Evolutionary conservation across 306 rosid species (phyloP), one percentile per base, ranked within the genome.

Genomic region (Canavalia gladiata): DNA sequence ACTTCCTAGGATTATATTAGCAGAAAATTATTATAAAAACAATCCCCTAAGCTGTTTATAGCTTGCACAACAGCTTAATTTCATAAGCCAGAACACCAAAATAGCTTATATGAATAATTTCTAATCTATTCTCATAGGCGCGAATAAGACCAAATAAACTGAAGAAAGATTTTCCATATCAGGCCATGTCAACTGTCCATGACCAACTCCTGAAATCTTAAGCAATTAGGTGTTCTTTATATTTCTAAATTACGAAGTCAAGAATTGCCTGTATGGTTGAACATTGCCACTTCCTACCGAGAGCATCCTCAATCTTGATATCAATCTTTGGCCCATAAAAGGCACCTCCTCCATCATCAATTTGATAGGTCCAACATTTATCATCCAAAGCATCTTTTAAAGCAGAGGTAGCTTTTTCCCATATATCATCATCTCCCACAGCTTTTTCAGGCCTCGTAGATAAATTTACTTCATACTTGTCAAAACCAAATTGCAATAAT

Each of bases 241-340:
- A 74, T 47, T 57, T 54, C 28, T 79, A 84, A 49, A 52, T 57
- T 78, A 31, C 34, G 28, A 80, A 52, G 76, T 77, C 12, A 81
- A 78, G 60, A 77, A 84, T 89, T 90, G 72, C 99, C 97, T 95
- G 97, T 72, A 95, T 89, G 84, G 99, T 95, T 85, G 98, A 95
- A 84, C 98, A 95, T 78, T 95, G 98, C 99, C 99, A 95, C 94
- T 91, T 93, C 90, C 99, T 93, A 82, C 99, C 99, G 72, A 95
- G 95, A 34, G 99, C 99, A 85, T 95, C 99, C 89, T 93, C 98
- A 79, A 95, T 95, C 90, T 95, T 95, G 59, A 95, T 90, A 88
- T 95, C 99, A 81, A 95, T 95, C 90, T 95, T 95, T 10, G 99
- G 99, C 6, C 99, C 98, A 79, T 95, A 95, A 85, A 95, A 95